Evolutionary conservation across 1,139 yeast genomes (phyloP), one percentile per base, ranked within the genome.

Genomic region (Spencermartinsiella ligniputridi): DNA sequence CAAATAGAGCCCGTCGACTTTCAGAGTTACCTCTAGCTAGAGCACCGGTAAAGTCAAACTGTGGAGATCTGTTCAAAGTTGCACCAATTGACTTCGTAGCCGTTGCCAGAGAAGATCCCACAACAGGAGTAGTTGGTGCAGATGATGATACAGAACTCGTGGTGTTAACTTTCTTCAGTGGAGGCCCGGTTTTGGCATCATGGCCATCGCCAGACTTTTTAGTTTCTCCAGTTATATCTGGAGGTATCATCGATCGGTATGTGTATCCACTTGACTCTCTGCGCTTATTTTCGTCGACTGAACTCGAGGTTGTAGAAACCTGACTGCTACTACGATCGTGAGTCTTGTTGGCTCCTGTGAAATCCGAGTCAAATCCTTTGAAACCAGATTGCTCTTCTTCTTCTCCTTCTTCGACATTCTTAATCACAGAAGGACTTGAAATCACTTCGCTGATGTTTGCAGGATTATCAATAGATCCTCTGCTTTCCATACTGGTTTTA

Each of bases 31-130:
- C 54, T 38, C 55, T 60, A 44, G 60, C 48, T 13, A 65, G 47
- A 4, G 63, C 54, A 1, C 62, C 66, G 9, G 56, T 45, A 44
- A 67, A 63, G 48, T 66, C 69, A 34, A 65, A 58, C 19, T 47
- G 53, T 1, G 70, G 70, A 5, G 65, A 64, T 15, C 62, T 52
- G 46, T 56, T 63, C 6, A 58, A 46, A 35, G 49, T 48, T 32
- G 38, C 32, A 1, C 51, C 48, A 18, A 46, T 46, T 17, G 48
- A 30, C n/a, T 35, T 40, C 27, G 11, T 18, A 11, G 9, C 25
- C 11, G 25, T 22, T 22, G 6, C 11, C n/a, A 15, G 5, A 27
- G 15, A 9, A 5, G 32, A 27, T 4, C 15, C n/a, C 15, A 15
- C 15, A 5, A 15, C 15, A 9, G n/a, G n/a, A n/a, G 32, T 27